A percentile compares a stretch with the other conserved stretches of the same genome.
These are phyloP conservation scores for Cladophialophora carrionii DNA, from an alignment of 2,329 filamentous ascomycete genomes.

Conservation along the genomic window DNA sequence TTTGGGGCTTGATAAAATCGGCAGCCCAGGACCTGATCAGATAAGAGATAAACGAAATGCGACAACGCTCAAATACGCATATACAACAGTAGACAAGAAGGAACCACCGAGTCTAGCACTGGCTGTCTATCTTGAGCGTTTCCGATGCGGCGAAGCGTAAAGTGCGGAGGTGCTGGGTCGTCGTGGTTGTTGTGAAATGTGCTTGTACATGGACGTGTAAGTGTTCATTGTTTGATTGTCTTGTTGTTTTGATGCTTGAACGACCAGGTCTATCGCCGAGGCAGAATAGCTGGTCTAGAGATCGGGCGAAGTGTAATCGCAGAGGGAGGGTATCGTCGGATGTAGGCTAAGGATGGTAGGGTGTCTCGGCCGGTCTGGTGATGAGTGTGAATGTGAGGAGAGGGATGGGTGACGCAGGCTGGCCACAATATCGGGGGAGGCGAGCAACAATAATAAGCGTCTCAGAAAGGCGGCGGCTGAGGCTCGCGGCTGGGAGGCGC, in stretches of 20 bases:
- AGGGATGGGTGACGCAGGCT: conserved; percentile 8
- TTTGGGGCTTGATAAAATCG: conserved; percentile 53
- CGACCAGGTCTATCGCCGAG: conserved; percentile 20
- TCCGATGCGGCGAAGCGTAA: conserved; percentile 34
- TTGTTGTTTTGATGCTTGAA: conserved; percentile 13
- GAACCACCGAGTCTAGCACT: conserved; percentile 15
- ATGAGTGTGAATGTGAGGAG: neutral
- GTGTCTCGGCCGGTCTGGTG: conserved; percentile 30
- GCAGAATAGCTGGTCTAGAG: conserved; percentile 22
- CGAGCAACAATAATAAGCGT: conserved; percentile 2
- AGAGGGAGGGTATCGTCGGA: neutral
- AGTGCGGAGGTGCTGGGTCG: conserved; percentile 27
- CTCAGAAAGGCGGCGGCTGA: conserved; percentile 8
- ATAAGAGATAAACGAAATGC: conserved; percentile 41
- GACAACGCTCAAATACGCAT: conserved; percentile 36
- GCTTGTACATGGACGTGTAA: conserved; percentile 27
- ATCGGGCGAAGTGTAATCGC: neutral
- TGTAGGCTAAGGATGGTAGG: conserved; percentile 30
- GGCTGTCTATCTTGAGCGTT: conserved; percentile 37
- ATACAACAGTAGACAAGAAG: conserved; percentile 18
- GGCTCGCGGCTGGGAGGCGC: neutral
- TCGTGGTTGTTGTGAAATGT: conserved; percentile 30
- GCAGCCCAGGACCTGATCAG: conserved; percentile 46
- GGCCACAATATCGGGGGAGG: neutral
- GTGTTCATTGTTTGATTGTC: conserved; percentile 36